Base-by-base conservation (phyloP, 2,329 filamentous ascomycete genomes). In the Chrysoporthe cubensis region DNA sequence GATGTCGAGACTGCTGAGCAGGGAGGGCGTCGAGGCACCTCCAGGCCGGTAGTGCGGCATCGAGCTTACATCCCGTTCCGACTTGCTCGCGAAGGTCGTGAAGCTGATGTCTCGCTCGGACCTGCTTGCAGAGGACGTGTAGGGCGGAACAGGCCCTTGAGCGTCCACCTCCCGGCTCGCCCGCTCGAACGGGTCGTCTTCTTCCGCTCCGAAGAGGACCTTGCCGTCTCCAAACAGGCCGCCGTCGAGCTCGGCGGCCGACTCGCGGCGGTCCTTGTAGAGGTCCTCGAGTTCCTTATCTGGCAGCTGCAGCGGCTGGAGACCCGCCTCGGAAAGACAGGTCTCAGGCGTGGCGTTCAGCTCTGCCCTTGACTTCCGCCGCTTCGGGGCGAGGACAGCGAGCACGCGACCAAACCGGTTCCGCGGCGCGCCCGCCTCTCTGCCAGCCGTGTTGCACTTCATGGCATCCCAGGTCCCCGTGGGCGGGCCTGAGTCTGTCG, bases 141-240 rank as follows among this genome's bases (percentile, higher is more conserved):
- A 86, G 9, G 80, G 79, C 4, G 84, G 83, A 6, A 84, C 80
- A 1, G 83, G 82, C 0, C 84, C 82, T 69, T 83, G 81, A 40
- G 85, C 79, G 18, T 85, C 83, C 42, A 87, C 73, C 73, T 85
- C 87, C 66, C 80, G 78, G 68, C 81, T 78, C 0, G 83, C 83
- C 14, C 80, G 71, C 67, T 89, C 85, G 69, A 88, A 88, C 1
- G 82, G 78, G 54, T 78, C 83, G 46, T 78, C 77, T 43, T 79
- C 78, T 34, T 81, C 78, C 0, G 78, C 80, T 0, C 79, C 80
- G 6, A 83, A 71, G 50, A 82, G 80, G 0, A 79, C 69, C 11
- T 66, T 80, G 1, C 80, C 80, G 14, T 75, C 73, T 8, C 59
- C 75, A 74, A 13, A 76, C 78, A 65, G 71, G 18, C 76, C 76